phyloP scores from a whole-genome alignment of 2,329 filamentous ascomycete genomes.

The Dryadomyces sulphureus region DNA sequence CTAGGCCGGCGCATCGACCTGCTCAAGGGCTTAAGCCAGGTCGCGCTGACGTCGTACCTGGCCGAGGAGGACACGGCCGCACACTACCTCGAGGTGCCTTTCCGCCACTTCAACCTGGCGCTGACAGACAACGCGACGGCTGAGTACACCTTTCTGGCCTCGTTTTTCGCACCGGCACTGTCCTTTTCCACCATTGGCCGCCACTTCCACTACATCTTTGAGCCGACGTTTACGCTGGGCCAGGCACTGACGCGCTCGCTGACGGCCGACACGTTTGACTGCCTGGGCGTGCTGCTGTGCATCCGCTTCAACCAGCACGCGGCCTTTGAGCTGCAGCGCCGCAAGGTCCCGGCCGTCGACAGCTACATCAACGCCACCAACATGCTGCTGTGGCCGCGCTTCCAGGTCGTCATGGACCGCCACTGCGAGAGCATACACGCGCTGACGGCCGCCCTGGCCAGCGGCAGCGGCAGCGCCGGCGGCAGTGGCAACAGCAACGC shows the following conservation, averaged over 20 bases:
- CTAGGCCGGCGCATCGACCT: slow-evolving; percentile 76
- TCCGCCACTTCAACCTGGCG: slow-evolving; percentile 88
- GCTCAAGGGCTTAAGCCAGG: slow-evolving; percentile 56
- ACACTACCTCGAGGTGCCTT: slow-evolving; percentile 81
- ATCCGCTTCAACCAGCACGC: slow-evolving; percentile 88
- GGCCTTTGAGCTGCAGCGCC: slow-evolving; percentile 83
- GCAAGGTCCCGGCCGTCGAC: slow-evolving; percentile 79
- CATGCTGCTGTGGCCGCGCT: slow-evolving; percentile 92
- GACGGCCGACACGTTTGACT: slow-evolving; percentile 64
- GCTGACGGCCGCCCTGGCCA: slow-evolving; percentile 29
- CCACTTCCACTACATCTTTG: slow-evolving; percentile 78
- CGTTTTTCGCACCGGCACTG: slow-evolving; percentile 71
- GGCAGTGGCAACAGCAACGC: slow-evolving; percentile 19
- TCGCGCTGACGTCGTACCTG: slow-evolving; percentile 72
- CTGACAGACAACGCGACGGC: slow-evolving; percentile 86
- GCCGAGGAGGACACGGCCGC: slow-evolving; percentile 73
- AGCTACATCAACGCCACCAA: slow-evolving; percentile 86
- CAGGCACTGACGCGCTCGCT: slow-evolving; percentile 62
- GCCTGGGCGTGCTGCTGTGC: slow-evolving; percentile 75
- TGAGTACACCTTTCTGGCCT: slow-evolving; percentile 85
- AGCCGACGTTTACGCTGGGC: slow-evolving; percentile 76
- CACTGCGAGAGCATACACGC: slow-evolving; percentile 76
- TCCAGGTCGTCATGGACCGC: slow-evolving; percentile 85
- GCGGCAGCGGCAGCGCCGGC: slow-evolving; percentile 14
- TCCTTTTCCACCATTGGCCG: slow-evolving; percentile 65